Conservation (phyloP, 2,329 filamentous ascomycete species). For the Aspergillus sp. region DNA sequence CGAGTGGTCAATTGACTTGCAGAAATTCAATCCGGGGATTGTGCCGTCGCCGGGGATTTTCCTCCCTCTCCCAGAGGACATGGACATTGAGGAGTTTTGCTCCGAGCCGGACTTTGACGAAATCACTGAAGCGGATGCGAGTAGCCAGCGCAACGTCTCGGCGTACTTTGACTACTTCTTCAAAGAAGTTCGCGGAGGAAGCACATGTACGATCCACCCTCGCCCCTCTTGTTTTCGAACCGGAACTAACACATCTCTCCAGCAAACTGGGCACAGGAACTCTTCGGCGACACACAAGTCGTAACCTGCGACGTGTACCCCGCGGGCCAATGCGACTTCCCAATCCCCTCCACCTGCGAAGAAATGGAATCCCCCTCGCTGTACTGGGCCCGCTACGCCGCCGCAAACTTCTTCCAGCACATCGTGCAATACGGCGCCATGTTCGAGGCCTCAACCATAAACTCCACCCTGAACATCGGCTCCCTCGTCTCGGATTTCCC, state of each 20-base stretch:
- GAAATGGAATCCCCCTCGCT: background rate
- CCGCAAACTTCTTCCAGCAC: slow-evolving; percentile 1
- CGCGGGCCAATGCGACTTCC: background rate
- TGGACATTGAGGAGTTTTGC: slow-evolving; percentile 3
- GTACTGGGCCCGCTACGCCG: background rate
- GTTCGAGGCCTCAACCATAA: background rate
- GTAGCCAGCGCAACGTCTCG: background rate
- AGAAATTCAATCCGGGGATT: background rate
- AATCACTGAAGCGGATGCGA: background rate
- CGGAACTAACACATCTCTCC: no score
- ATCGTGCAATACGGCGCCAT: background rate
- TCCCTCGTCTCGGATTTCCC: background rate
- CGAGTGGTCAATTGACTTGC: slow-evolving; percentile 7
- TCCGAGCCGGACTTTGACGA: background rate
- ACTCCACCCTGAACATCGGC: background rate
- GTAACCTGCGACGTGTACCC: slow-evolving; percentile 3
- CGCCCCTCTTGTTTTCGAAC: background rate
- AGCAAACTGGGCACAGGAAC: background rate
- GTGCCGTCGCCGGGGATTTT: background rate
- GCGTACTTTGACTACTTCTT: slow-evolving; percentile 4
- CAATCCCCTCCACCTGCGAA: background rate
- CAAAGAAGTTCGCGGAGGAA: background rate
- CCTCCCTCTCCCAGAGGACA: background rate
- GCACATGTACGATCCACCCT: background rate
- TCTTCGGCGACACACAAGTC: background rate